Conservation (phyloP, 306 rosid species). For the Notholithocarpus densiflorus region DNA sequence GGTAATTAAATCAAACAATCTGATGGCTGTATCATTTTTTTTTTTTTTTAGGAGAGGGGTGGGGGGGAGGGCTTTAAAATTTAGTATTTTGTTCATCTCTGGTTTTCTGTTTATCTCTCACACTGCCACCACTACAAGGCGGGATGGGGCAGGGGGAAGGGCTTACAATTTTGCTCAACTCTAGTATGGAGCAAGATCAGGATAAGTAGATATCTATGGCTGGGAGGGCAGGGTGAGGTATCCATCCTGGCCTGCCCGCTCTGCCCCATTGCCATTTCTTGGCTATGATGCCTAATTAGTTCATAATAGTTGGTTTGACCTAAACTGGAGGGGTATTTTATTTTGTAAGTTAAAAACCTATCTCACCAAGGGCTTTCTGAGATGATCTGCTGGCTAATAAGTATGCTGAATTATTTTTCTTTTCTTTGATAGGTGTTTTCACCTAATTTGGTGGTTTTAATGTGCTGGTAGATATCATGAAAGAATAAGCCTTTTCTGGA, state of each 20-base stretch:
- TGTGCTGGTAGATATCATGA: not conserved
- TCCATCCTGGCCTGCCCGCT: not conserved
- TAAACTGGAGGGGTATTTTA: not conserved
- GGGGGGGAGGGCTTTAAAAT: not conserved
- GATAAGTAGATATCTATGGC: not conserved
- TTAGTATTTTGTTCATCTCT: not conserved
- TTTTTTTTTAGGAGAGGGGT: too few relatives aligned
- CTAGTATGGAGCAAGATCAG: not conserved
- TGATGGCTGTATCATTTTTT: not conserved
- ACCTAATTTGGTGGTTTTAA: not conserved
- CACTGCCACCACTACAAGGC: too few relatives aligned
- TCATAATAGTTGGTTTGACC: constrained; percentile 1
- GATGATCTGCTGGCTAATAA: not conserved
- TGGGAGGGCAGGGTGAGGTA: not conserved
- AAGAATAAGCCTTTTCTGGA: not conserved
- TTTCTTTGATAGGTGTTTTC: not conserved
- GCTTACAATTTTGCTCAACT: too few relatives aligned
- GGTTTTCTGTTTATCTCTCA: too few relatives aligned
- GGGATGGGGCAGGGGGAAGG: too few relatives aligned
- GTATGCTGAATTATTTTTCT: not conserved
- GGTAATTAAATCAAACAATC: not conserved
- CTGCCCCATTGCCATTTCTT: not conserved
- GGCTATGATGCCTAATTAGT: not conserved
- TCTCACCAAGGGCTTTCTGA: not conserved
- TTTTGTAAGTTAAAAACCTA: not conserved